Conservation (phyloP, 2,329 filamentous ascomycete species). For the Colletotrichum limetticola region DNA sequence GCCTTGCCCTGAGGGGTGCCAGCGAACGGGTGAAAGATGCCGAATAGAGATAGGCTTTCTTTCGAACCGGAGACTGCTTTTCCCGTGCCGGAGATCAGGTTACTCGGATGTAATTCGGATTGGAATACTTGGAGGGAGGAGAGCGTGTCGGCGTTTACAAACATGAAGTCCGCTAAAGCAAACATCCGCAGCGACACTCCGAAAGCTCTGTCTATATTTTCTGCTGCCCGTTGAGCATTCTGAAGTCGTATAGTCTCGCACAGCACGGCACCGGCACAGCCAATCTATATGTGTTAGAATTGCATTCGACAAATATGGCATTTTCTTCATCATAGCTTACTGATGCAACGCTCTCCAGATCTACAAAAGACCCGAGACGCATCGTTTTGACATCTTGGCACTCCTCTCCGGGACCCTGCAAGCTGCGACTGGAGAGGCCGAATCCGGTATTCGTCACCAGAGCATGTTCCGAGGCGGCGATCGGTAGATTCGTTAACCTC, state of each 20-base stretch:
- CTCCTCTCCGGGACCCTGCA: conserved; percentile 51
- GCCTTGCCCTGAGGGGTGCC: conserved; percentile 82
- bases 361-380: conserved; percentile 75
- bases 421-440: neutral
- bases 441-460: neutral
- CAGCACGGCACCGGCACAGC: conserved; percentile 90
- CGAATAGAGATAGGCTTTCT: conserved; percentile 86
- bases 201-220: conserved; percentile 1
- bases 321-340: conserved; percentile 51
- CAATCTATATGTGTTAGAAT: conserved; percentile 58
- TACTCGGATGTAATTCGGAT: conserved; percentile 84
- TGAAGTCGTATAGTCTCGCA: conserved; percentile 74
- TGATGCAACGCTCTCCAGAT: conserved; percentile 78
- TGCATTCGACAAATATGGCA: neutral
- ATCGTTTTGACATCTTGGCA: conserved; percentile 71
- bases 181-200: conserved; percentile 73
- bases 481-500: conserved; percentile 72
- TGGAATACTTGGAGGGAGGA: conserved; percentile 86
- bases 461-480: conserved; percentile 34
- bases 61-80: conserved; percentile 73
- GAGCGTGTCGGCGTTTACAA: conserved; percentile 84
- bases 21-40: conserved; percentile 80
- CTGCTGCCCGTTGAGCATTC: neutral
- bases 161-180: conserved; percentile 73
- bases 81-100: conserved; percentile 77